phyloP scores from a whole-genome alignment of 352 stramenopile genomes.

The Globisporangium iwayamae region DNA sequence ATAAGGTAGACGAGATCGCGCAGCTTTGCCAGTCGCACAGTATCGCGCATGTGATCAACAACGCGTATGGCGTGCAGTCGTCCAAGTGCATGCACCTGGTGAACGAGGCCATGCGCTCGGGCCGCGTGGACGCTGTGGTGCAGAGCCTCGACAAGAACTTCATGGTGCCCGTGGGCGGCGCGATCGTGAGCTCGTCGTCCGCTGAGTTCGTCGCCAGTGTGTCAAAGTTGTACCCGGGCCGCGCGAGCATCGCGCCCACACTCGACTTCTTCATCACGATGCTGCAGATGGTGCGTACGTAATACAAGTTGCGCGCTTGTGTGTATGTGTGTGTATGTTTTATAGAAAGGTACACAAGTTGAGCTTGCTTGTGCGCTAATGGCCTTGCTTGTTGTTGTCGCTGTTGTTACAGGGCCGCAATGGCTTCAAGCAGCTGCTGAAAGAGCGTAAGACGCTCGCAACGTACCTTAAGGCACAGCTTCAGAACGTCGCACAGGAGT shows the following conservation, averaged over 20 bases:
- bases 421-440: constrained; percentile 88
- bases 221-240: constrained; percentile 93
- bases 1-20: constrained; percentile 92
- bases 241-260: constrained; percentile 92
- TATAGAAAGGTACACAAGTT: neutral
- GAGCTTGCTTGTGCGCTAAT: neutral
- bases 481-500: constrained; percentile 61
- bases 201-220: constrained; percentile 79
- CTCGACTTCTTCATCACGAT: constrained; percentile 99
- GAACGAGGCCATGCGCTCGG: constrained; percentile 86
- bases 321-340: neutral
- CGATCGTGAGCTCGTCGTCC: constrained; percentile 79
- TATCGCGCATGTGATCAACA: constrained; percentile 98
- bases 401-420: constrained; percentile 37
- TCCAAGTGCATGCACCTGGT: constrained; percentile 91
- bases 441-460: constrained; percentile 78
- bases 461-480: constrained; percentile 77
- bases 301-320: neutral
- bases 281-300: constrained; percentile 91
- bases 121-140: constrained; percentile 95
- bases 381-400: neutral
- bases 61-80: constrained; percentile 98
- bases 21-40: constrained; percentile 73
- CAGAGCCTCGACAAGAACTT: constrained; percentile 99
- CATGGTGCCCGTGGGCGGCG: constrained; percentile 94